Evolutionary conservation across 306 rosid genomes (phyloP), one percentile per base, ranked within the genome.

Genomic region (Cicer chorassanicum): DNA sequence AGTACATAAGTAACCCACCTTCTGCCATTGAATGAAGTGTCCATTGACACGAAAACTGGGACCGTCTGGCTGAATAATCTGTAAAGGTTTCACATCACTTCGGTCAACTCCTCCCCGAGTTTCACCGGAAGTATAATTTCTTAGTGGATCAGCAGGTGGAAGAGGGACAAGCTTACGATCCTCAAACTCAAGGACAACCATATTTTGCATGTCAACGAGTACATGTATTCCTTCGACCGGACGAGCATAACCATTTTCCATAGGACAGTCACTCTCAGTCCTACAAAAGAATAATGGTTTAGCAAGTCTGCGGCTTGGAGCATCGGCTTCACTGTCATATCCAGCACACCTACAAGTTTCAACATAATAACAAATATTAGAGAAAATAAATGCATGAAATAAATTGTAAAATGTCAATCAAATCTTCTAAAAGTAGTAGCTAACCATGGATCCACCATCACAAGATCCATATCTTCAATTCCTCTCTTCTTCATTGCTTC

Each of bases 401-500:
- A 61, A 16, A 56, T 72, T 77, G 53, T 14, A 43, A 36, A 15
- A 60, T 61, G 11, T 56, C 6, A 34, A 69, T 19, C 7, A 9
- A 55, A 70, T 66, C 16, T 75, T 69, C 55, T 43, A n/a, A 21
- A 44, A 61, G 54, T 34, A 29, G 77, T 40, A 66, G 73, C 89
- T 51, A 75, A 90, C 96, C 96, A 90, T 39, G 96, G 84, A 84
- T 90, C 96, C 42, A 90, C 96, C 96, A 88, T 90, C 78, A 90
- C 90, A 29, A 90, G 96, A 81, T 90, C 96, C 91, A 90, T 80
- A 85, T 90, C 96, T 76, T 90, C 96, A 72, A 90, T 90, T 24
- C 96, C 96, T 77, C 96, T 88, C 82, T 78, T 90, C 86, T 90
- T 90, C 96, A 90, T 90, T 68, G 96, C 96, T 76, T 90, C 96